These are phyloP conservation scores for Solanum piurae DNA, from an alignment of 257 asterid genomes.

Conservation along the genomic window DNA sequence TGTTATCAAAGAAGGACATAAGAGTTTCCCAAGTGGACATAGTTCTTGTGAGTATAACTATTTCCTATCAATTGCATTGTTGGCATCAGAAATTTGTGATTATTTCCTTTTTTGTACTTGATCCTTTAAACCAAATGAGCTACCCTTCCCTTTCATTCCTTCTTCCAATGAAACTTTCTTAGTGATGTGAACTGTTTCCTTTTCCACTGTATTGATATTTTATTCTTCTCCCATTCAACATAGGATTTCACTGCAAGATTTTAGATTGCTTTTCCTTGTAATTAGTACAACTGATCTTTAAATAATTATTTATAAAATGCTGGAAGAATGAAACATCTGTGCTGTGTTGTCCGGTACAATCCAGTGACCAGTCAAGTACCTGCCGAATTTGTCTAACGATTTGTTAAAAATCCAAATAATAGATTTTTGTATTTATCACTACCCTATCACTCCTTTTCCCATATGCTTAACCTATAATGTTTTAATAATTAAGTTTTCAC, in stretches of 20 bases:
- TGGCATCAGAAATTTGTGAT: background rate
- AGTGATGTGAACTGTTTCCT: background rate
- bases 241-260: background rate
- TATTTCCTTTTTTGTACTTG: background rate
- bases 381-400: background rate
- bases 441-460: background rate
- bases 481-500: background rate
- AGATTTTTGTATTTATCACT: background rate
- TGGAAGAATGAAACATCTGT: background rate
- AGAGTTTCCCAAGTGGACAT: slow-evolving; percentile 96
- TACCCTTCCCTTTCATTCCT: background rate
- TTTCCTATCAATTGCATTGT: background rate
- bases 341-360: background rate
- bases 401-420: background rate
- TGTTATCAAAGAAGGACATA: slow-evolving; percentile 85
- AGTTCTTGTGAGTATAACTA: slow-evolving; percentile 64
- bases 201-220: background rate
- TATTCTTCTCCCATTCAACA: background rate
- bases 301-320: background rate
- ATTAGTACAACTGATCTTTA: background rate
- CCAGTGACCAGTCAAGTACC: background rate
- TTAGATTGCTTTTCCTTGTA: background rate
- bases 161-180: background rate
- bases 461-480: background rate
- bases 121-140: background rate